A percentile compares a stretch with the other conserved stretches of the same genome.
Conservation (phyloP, 2,329 filamentous ascomycete species). For the Aspergillaceae sp. region DNA sequence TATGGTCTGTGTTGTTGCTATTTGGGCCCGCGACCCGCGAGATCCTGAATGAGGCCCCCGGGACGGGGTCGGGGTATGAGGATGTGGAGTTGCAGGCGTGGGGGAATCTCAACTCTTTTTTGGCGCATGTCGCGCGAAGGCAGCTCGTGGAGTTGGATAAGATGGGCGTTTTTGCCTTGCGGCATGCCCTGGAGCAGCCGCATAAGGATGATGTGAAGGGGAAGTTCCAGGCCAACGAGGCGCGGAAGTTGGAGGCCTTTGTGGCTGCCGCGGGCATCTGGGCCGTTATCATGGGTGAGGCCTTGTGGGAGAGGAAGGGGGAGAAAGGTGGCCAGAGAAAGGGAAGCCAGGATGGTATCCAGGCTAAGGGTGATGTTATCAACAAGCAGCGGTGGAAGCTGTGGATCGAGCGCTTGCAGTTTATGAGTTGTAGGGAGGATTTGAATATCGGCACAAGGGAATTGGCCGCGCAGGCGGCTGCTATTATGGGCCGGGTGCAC, state of each 20-base stretch:
- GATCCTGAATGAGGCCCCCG: slow-evolving; percentile 4
- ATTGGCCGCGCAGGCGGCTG: slow-evolving; percentile 13
- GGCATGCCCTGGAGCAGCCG: slow-evolving; percentile 6
- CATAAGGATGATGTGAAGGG: slow-evolving; percentile 1
- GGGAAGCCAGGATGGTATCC: neutral
- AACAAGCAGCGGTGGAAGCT: slow-evolving; percentile 8
- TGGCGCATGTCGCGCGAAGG: slow-evolving; percentile 5
- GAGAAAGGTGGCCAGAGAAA: neutral
- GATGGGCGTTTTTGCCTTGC: slow-evolving; percentile 1
- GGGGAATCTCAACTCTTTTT: slow-evolving; percentile 6
- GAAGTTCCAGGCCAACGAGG: neutral
- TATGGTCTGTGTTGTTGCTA: neutral
- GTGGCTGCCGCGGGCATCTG: slow-evolving; percentile 9
- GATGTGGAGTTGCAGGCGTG: slow-evolving; percentile 2
- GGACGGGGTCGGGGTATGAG: slow-evolving; percentile 1
- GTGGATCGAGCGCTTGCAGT: slow-evolving; percentile 11
- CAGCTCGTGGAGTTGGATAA: slow-evolving; percentile 2
- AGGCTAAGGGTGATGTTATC: slow-evolving; percentile 1
- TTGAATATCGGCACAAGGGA: slow-evolving; percentile 10
- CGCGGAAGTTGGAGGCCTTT: neutral
- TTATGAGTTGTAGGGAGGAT: slow-evolving; percentile 10
- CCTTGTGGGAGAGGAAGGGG: slow-evolving; percentile 8
- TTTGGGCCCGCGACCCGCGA: neutral
- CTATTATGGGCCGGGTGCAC: slow-evolving; percentile 12
- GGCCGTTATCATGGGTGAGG: slow-evolving; percentile 15